phyloP scores from a whole-genome alignment of 345 rosid genomes.

The Reutealis trisperma region DNA sequence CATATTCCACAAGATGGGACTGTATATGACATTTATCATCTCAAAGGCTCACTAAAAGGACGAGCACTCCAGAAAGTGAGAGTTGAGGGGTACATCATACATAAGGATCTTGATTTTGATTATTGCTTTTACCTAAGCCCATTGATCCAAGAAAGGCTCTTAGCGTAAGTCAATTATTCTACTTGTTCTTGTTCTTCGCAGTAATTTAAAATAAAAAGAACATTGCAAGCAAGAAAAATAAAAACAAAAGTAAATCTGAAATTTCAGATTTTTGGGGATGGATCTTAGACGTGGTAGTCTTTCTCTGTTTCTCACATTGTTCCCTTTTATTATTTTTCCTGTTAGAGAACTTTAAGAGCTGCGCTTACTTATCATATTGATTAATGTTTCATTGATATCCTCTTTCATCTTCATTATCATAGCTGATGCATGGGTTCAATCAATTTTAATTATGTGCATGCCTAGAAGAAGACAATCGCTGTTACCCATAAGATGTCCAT shows the following conservation, averaged over 20 bases:
- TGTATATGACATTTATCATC: slow-evolving; percentile 48
- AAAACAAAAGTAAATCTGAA: not conserved
- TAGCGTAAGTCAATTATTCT: slow-evolving; percentile 39
- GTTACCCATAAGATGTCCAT: too few relatives aligned
- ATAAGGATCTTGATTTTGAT: slow-evolving; percentile 53
- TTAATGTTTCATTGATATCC: too few relatives aligned
- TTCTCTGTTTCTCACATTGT: too few relatives aligned
- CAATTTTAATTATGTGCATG: too few relatives aligned
- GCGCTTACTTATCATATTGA: too few relatives aligned
- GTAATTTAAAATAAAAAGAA: not conserved
- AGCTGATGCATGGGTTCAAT: too few relatives aligned
- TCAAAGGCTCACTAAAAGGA: slow-evolving; percentile 61
- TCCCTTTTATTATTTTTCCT: too few relatives aligned
- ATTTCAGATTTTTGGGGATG: too few relatives aligned
- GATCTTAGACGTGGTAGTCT: too few relatives aligned
- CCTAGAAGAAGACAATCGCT: too few relatives aligned
- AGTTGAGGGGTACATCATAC: slow-evolving; percentile 42
- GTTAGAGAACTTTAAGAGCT: too few relatives aligned
- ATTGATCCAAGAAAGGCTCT: slow-evolving; percentile 38
- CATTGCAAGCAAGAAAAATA: not conserved
- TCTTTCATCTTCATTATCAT: too few relatives aligned
- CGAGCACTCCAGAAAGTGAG: slow-evolving; percentile 35
- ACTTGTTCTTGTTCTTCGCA: not conserved
- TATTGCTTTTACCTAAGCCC: slow-evolving; percentile 55
- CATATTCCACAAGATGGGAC: slow-evolving; percentile 36